Percentiles rank a stretch among this genome's conserved stretches.
These are phyloP conservation scores for Kodamaea alishanica DNA, from an alignment of 1,139 yeast species.

Conservation along the genomic window DNA sequence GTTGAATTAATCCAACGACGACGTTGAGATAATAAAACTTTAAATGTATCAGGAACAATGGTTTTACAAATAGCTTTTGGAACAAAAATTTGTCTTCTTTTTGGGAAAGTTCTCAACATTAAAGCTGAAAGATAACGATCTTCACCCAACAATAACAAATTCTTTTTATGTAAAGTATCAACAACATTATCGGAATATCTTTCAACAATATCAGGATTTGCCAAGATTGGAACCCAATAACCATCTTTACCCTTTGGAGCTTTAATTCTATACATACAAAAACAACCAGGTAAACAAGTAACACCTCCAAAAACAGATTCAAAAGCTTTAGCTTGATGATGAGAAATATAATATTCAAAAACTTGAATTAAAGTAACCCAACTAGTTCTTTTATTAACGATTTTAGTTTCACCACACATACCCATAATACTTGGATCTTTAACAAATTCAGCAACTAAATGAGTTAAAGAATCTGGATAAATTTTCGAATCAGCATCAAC, in stretches of 20 bases:
- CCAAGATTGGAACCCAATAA: constrained; percentile 93
- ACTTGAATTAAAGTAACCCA: constrained; percentile 98
- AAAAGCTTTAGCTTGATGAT: constrained; percentile 94
- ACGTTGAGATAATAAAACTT: constrained; percentile 84
- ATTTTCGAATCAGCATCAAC: constrained; percentile 97
- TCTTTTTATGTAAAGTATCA: constrained; percentile 85
- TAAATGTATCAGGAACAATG: constrained; percentile 79
- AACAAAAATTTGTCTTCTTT: constrained; percentile 85
- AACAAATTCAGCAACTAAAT: constrained; percentile 91
- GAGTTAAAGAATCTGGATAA: constrained; percentile 85
- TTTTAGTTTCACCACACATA: constrained; percentile 94
- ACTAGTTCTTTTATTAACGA: constrained; percentile 75
- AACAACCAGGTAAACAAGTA: constrained; percentile 97
- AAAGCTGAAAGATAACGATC: constrained; percentile 86
- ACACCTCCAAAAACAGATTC: constrained; percentile 96
- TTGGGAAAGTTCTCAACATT: constrained; percentile 91
- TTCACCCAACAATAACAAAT: constrained; percentile 84
- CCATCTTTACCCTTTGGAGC: constrained; percentile 90
- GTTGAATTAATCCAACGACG: constrained; percentile 99
- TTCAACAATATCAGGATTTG: constrained; percentile 95
- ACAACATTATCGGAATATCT: constrained; percentile 88
- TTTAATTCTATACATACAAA: constrained; percentile 91
- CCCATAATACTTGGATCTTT: constrained; percentile 92
- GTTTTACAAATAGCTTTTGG: constrained; percentile 97
- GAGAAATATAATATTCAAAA: constrained; percentile 92